These are phyloP conservation scores for Primulina huaijiensis DNA, from an alignment of 257 asterid genomes.

Conservation along the genomic window DNA sequence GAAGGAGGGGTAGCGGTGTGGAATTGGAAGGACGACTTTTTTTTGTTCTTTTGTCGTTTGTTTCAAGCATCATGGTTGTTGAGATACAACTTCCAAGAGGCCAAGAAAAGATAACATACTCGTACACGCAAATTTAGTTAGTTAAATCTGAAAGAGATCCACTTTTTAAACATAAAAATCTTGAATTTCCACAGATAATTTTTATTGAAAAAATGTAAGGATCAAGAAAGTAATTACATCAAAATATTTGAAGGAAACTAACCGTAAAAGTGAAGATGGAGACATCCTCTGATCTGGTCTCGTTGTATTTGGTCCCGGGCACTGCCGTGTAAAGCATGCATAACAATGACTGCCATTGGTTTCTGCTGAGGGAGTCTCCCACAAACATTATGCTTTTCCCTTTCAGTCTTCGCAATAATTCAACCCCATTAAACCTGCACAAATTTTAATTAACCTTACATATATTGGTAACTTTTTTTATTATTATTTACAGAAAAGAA, in stretches of 20 bases:
- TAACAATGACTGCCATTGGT: constrained; percentile 56
- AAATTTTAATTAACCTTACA: background rate
- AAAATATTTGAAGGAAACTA: background rate
- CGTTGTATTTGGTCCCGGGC: constrained; percentile 33
- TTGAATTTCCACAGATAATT: too few species aligned
- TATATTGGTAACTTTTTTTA: too few species aligned
- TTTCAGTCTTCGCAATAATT: constrained; percentile 40
- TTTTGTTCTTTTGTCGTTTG: background rate
- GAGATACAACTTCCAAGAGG: background rate
- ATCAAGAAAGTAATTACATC: background rate
- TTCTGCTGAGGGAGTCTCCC: constrained; percentile 71
- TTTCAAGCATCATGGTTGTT: constrained; percentile 8
- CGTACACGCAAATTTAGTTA: background rate
- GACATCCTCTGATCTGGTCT: constrained; percentile 27
- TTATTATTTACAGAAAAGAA: too few species aligned
- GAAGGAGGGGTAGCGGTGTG: background rate
- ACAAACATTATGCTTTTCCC: constrained; percentile 71
- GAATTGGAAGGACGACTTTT: constrained; percentile 12
- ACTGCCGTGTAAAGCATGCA: constrained; percentile 59
- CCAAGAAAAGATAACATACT: background rate
- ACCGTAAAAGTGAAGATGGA: constrained; percentile 51
- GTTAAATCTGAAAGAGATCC: too few species aligned
- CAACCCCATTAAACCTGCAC: constrained; percentile 55
- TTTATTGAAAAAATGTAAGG: background rate
- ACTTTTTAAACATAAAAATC: too few species aligned